phyloP scores from a whole-genome alignment of 2,329 filamentous ascomycete species.

The Aspergillus ibericus region DNA sequence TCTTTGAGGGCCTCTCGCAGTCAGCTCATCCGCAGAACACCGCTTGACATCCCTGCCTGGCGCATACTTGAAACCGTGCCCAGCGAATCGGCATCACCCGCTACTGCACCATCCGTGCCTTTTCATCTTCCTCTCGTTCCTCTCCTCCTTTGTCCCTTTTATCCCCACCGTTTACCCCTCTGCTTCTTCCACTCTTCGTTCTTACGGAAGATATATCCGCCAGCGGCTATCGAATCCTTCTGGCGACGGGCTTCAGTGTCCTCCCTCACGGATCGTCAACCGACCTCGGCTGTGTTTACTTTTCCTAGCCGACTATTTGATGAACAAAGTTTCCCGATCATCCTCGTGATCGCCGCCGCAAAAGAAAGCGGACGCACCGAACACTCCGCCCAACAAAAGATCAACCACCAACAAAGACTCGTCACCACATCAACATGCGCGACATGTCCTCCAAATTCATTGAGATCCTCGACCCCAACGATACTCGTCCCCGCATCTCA shows the following conservation, averaged over 20 bases:
- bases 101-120: slow-evolving; percentile 6
- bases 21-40: neutral
- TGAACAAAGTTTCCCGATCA: neutral
- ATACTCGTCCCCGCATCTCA: slow-evolving; percentile 34
- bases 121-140: slow-evolving; percentile 5
- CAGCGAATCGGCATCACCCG: slow-evolving; percentile 3
- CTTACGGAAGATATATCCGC: slow-evolving; percentile 3
- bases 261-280: neutral
- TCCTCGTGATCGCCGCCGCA: slow-evolving; percentile 3
- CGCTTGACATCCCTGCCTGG: slow-evolving; percentile 5
- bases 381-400: neutral
- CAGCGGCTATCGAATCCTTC: neutral
- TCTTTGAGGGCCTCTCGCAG: neutral
- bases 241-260: neutral
- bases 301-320: neutral
- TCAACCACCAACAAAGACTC: neutral
- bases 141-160: slow-evolving; percentile 3
- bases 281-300: neutral
- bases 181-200: neutral
- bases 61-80: slow-evolving; percentile 7
- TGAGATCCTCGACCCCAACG: slow-evolving; percentile 44
- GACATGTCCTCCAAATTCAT: slow-evolving; percentile 45
- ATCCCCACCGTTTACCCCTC: slow-evolving; percentile 5
- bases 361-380: neutral
- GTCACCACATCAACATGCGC: slow-evolving; percentile 22